Base-by-base conservation (phyloP, 2,329 filamentous ascomycete genomes). In the Penicillium sp. region DNA sequence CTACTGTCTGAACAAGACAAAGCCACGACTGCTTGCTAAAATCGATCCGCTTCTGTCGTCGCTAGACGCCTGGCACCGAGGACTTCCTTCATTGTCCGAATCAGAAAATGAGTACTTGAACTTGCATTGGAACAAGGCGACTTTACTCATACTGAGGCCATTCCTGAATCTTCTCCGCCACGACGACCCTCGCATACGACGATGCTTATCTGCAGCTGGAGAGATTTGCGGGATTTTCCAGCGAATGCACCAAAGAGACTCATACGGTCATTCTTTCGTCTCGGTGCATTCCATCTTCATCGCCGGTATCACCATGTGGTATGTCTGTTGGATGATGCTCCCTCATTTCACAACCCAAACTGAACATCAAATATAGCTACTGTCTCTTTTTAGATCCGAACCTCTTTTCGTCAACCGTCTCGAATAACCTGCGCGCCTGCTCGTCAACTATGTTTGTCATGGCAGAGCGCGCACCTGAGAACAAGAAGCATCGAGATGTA, bases 381-480 rank as follows among this genome's bases (percentile, higher is more conserved):
- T n/a, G n/a, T n/a, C n/a, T n/a, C n/a, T n/a, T n/a, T n/a, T n/a
- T n/a, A n/a, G n/a, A n/a, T n/a, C n/a, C n/a, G n/a, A n/a, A n/a
- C n/a, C 63, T 72, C n/a, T 72, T 71, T 53, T 67, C 6, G 73
- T 79, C 18, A 68, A 71, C 4, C n/a, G 70, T 79, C 53, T 75
- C 75, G 59, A 77, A 80, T 60, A 76, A 79, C 48, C 72, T 80
- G 49, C 75, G 77, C 38, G 77, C 77, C 2, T 79, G 77, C 65
- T 79, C 76, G 0, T 70, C 76, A 1, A 76, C 79, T 1, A 67
- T 80, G 1, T 79, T 78, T 52, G 76, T 79, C 38, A 80, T 80
- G 76, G 71, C 75, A 5, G 78, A 80, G 60, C 71, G 77, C 28
- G 76, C 77, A 7, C 65, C 70, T 0, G 78, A 76, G 74, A 76